Evolutionary conservation across 2,329 filamentous ascomycete species (phyloP).

Genomic region (Fusarium dimerum): DNA sequence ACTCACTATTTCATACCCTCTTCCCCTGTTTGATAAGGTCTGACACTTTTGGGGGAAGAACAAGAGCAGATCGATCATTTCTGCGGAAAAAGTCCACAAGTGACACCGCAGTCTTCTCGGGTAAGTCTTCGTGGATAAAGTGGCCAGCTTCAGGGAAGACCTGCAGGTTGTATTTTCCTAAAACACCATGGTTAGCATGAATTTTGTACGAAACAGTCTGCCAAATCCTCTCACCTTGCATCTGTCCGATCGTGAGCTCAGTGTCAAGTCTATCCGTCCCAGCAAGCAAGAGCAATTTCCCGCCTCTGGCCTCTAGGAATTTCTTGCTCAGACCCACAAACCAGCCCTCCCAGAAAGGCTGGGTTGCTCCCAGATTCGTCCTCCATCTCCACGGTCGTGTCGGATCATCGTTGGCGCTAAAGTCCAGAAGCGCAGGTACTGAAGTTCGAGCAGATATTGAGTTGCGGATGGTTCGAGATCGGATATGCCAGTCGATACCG

Average conservation of each 20-base stretch:
- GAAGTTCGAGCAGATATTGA: constrained; percentile 80
- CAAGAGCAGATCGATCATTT: constrained; percentile 82
- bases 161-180: constrained; percentile 90
- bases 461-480: constrained; percentile 84
- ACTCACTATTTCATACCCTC: constrained; percentile 45
- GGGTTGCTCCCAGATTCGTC: constrained; percentile 80
- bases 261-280: constrained; percentile 90
- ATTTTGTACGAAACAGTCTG: neutral
- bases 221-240: constrained; percentile 69
- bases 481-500: constrained; percentile 91
- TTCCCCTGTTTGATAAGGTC: constrained; percentile 67
- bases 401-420: constrained; percentile 41
- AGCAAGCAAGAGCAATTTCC: constrained; percentile 82
- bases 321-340: constrained; percentile 85
- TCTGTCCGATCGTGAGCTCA: constrained; percentile 92
- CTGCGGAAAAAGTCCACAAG: constrained; percentile 89
- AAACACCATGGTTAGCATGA: constrained; percentile 12
- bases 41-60: constrained; percentile 89
- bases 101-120: constrained; percentile 82
- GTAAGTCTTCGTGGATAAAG: constrained; percentile 94
- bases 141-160: constrained; percentile 95
- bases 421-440: constrained; percentile 75
- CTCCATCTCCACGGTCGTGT: constrained; percentile 74
- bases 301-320: constrained; percentile 78
- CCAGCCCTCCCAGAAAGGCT: constrained; percentile 94